Evolutionary conservation across 805 yeast species (phyloP).

Genomic region (Myxozyma nipponensis): DNA sequence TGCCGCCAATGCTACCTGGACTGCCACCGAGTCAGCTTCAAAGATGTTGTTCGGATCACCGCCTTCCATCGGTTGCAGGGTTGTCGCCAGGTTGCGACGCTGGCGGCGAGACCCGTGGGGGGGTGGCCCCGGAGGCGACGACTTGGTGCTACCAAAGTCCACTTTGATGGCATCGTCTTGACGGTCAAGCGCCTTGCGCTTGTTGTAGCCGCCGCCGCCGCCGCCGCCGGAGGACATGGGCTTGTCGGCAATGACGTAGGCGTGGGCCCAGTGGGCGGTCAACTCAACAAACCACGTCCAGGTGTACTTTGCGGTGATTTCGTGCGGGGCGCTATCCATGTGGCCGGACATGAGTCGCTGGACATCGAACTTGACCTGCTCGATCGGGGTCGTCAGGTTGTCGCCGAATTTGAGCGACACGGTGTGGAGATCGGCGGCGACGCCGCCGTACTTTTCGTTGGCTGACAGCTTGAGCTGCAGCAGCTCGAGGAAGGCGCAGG

Average conservation of each 20-base stretch:
- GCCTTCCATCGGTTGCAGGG: not conserved
- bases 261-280: not conserved
- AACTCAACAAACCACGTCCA: not conserved
- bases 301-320: not conserved
- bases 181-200: slow-evolving; percentile 2
- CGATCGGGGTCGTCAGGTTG: not conserved
- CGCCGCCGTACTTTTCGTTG: not conserved
- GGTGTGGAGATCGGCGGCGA: not conserved
- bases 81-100: not conserved
- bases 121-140: not conserved
- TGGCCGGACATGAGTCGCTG: not conserved
- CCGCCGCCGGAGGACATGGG: not conserved
- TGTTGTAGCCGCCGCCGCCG: not conserved
- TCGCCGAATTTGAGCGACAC: not conserved
- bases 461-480: not conserved
- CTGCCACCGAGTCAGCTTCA: slow-evolving; percentile 1
- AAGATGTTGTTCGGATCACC: not conserved
- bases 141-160: not conserved
- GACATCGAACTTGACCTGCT: not conserved
- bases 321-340: not conserved
- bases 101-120: not conserved
- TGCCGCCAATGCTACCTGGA: not conserved
- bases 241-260: not conserved
- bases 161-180: slow-evolving; percentile 5
- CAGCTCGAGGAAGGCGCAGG: not conserved